Percentiles rank a stretch among this genome's conserved stretches.
phyloP scores from a whole-genome alignment of 306 rosid genomes.

The Crotalaria pallida region DNA sequence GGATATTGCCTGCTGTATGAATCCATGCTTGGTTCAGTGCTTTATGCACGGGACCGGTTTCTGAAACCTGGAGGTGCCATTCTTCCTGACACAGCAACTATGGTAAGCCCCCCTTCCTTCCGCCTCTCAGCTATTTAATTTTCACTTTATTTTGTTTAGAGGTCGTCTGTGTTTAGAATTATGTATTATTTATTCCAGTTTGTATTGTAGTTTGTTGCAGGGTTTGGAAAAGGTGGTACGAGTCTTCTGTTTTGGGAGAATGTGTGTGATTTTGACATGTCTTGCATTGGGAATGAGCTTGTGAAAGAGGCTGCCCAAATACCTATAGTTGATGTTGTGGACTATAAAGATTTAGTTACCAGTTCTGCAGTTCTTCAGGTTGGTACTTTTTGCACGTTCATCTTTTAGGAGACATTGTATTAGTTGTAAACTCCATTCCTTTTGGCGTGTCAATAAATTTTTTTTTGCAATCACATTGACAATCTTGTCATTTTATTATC shows the following conservation, averaged over 20 bases:
- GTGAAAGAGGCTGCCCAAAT: constrained; percentile 54
- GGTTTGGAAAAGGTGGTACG: constrained; percentile 87
- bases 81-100: constrained; percentile 91
- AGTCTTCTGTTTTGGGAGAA: constrained; percentile 95
- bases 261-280: constrained; percentile 74
- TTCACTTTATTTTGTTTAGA: not conserved
- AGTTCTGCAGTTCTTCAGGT: constrained; percentile 68
- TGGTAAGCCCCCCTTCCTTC: constrained; percentile 46
- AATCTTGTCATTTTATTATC: constrained; percentile 1
- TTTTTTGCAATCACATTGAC: not conserved
- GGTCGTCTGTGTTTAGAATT: not conserved
- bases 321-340: constrained; percentile 82
- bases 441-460: not conserved
- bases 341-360: constrained; percentile 69
- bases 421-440: not conserved
- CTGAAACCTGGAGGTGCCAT: constrained; percentile 93
- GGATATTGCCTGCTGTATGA: constrained; percentile 92
- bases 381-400: constrained; percentile 20
- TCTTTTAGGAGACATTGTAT: not conserved
- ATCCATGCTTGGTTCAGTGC: constrained; percentile 93
- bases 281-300: constrained; percentile 82
- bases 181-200: constrained; percentile 14
- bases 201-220: constrained; percentile 74
- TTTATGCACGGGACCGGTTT: constrained; percentile 85
- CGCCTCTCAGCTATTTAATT: not conserved